Evolutionary conservation across 2,329 filamentous ascomycete species (phyloP).

Genomic region (Pseudohalonectria lignicola): DNA sequence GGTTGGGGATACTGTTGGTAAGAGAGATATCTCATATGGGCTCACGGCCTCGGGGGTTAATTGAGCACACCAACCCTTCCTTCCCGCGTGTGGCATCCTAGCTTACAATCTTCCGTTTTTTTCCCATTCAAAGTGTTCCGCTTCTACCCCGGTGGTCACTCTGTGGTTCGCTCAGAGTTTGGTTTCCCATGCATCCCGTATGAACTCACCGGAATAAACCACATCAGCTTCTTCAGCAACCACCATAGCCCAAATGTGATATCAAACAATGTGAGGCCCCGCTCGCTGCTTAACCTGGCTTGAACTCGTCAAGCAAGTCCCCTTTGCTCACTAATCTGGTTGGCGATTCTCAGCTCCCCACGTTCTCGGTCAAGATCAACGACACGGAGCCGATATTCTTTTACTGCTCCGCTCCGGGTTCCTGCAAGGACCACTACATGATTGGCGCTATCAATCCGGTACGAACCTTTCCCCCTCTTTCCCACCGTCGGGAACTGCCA

Average conservation of each 20-base stretch:
- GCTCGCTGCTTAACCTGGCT: background rate
- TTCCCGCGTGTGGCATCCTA: no score
- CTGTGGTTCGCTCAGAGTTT: conserved; percentile 50
- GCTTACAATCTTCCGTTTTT: background rate
- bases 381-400: conserved; percentile 55
- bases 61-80: no score
- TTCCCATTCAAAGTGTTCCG: conserved; percentile 32
- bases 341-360: conserved; percentile 23
- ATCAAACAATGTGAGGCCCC: conserved; percentile 27
- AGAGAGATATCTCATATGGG: no score
- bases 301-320: background rate
- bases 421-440: conserved; percentile 58
- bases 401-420: conserved; percentile 57
- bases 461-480: conserved; percentile 12
- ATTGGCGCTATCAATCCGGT: conserved; percentile 66
- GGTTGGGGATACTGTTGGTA: conserved; percentile 37
- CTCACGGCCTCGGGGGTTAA: no score
- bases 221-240: conserved; percentile 43
- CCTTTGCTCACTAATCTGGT: conserved; percentile 16
- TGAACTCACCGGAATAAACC: conserved; percentile 35
- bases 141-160: conserved; percentile 54
- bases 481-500: no score
- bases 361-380: conserved; percentile 37
- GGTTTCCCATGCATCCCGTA: conserved; percentile 53
- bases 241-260: conserved; percentile 32